Conservation (phyloP, 139 green algal genomes). For the Zygnema circumcarinatum region DNA sequence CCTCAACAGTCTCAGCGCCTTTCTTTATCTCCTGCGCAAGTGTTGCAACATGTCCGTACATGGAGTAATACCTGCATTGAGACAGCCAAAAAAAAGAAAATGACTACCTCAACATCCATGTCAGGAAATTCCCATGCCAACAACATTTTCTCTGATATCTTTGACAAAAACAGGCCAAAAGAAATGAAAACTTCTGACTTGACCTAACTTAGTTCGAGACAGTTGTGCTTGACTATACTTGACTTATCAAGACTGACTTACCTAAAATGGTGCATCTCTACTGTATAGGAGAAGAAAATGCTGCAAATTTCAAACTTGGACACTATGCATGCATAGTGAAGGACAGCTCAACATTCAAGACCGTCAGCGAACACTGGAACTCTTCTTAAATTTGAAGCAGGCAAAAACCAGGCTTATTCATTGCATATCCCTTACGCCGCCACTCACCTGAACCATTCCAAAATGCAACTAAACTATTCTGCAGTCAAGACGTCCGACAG, state of each 20-base stretch:
- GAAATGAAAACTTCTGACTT: neutral
- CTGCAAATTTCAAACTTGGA: too few species aligned
- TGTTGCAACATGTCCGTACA: conserved; percentile 75
- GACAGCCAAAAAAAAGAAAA: neutral
- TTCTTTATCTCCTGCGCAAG: conserved; percentile 72
- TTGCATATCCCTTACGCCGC: too few species aligned
- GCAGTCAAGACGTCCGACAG: neutral
- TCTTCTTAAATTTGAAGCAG: too few species aligned
- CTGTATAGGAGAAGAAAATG: too few species aligned
- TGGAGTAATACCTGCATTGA: conserved; percentile 64
- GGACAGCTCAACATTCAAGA: too few species aligned
- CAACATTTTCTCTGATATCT: neutral
- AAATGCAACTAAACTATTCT: neutral
- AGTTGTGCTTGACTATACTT: too few species aligned
- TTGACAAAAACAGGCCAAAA: neutral
- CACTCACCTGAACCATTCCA: too few species aligned
- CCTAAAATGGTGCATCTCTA: too few species aligned
- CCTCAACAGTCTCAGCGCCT: conserved; percentile 67
- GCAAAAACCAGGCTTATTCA: too few species aligned
- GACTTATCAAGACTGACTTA: too few species aligned
- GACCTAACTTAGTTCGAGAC: neutral
- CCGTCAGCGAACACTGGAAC: too few species aligned
- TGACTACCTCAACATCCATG: neutral
- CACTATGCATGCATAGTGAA: too few species aligned
- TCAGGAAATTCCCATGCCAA: neutral